Conservation (phyloP, 1,139 yeast genomes). For the Maudiozyma humilis region DNA sequence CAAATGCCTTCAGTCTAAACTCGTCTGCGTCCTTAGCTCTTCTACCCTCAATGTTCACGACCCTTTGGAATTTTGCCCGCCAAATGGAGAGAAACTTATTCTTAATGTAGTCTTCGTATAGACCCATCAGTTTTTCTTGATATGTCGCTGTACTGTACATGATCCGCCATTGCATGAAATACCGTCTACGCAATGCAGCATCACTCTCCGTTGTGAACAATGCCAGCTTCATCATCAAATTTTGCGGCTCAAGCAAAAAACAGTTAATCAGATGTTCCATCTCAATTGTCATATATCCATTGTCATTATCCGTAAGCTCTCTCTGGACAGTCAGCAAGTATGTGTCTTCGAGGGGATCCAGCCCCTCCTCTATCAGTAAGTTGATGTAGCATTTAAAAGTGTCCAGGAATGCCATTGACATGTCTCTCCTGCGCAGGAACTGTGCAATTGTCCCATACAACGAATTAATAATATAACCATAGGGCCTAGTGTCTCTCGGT, state of each 20-base stretch:
- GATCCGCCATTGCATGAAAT: conserved; percentile 16
- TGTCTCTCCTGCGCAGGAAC: conserved; percentile 18
- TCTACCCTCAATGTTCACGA: conserved; percentile 6
- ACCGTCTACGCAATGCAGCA: conserved; percentile 7
- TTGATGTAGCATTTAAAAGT: conserved; percentile 18
- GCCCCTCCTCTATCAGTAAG: conserved; percentile 14
- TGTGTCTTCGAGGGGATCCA: conserved; percentile 19
- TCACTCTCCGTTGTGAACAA: conserved; percentile 13
- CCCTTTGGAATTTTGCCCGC: conserved; percentile 10
- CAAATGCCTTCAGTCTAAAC: conserved; percentile 13
- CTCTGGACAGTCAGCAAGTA: conserved; percentile 17
- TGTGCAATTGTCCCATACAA: conserved; percentile 21
- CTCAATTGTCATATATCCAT: conserved; percentile 12
- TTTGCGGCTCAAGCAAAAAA: conserved; percentile 21
- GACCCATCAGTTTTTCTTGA: conserved; percentile 1
- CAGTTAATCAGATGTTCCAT: conserved; percentile 18
- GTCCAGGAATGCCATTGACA: conserved; percentile 23
- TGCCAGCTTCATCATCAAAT: conserved; percentile 19
- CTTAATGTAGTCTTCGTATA: conserved; percentile 8
- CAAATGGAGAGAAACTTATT: conserved; percentile 11
- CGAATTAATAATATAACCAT: neutral
- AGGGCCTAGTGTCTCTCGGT: neutral
- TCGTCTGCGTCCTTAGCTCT: conserved; percentile 12
- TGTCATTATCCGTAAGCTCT: conserved; percentile 15
- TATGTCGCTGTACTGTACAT: conserved; percentile 5